Evolutionary conservation across 202 grass and related monocot genomes (phyloP), one percentile per base, ranked within the genome.

Genomic region (Setaria italica): DNA sequence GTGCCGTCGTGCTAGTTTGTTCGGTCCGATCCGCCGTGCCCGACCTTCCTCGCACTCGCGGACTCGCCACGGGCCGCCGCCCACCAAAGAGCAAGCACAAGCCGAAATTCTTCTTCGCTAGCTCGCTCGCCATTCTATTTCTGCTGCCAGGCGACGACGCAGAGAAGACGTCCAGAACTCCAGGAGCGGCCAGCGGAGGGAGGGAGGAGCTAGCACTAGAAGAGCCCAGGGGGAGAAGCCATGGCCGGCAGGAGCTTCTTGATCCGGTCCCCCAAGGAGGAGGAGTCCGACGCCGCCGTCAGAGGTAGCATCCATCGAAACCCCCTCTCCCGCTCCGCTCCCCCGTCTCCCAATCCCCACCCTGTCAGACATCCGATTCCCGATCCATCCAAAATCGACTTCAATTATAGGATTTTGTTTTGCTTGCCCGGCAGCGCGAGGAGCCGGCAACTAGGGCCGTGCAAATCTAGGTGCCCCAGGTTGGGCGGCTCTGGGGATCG

Each of bases 261-360:
- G 34, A 43, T 62, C 63, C 77, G 77, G 35, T 90, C 88, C 51
- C 74, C 88, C 67, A 90, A 83, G 79, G 88, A 90, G 53, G 82
- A 89, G 74, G 84, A 90, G 70, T 79, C 88, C 49, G 1, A 19
- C 67, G 88, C 88, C 80, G 88, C 59, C 74, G 74, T 90, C 73
- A 85, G 59, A 83, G 88, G 88, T 90, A 82, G n/a, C 39, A 46
- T 53, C 32, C 71, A 9, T 2, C 57, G 2, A 43, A 71, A 13
- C 32, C 34, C 32, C 34, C 17, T 33, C 59, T 20, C 50, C 55
- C 71, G 2, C 59, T 32, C 25, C 11, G 59, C 5, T 14, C 59
- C 59, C 34, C 59, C 34, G 32, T 19, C 43, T 46, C 43, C 7
- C 25, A 6, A n/a, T 46, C 19, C 67, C 80, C 43, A 21, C 4